These are phyloP conservation scores for Pyricularia sp. DNA, from an alignment of 2,329 filamentous ascomycete genomes.

Conservation along the genomic window DNA sequence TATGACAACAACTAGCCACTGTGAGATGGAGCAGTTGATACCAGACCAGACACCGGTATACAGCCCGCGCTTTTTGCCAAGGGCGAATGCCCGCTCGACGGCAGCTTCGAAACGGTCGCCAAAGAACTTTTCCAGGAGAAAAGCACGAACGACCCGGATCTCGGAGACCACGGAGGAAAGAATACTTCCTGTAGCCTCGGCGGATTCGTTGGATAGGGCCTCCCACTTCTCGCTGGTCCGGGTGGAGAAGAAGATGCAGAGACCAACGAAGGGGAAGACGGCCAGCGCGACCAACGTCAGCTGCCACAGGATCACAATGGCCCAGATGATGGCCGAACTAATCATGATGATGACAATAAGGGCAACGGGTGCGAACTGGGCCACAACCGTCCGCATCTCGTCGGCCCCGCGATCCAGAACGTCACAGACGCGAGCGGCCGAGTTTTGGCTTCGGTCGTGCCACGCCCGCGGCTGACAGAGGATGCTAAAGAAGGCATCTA, in stretches of 20 bases:
- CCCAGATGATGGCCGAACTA: constrained; percentile 58
- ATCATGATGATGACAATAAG: constrained; percentile 57
- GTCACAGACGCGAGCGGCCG: constrained; percentile 49
- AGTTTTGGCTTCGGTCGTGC: constrained; percentile 57
- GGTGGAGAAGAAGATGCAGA: constrained; percentile 55
- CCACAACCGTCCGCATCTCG: constrained; percentile 73
- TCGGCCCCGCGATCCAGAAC: constrained; percentile 72
- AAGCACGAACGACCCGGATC: constrained; percentile 62
- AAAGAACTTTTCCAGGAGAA: constrained; percentile 65
- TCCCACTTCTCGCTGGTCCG: constrained; percentile 61
- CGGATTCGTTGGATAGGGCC: constrained; percentile 47
- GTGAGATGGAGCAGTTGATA: constrained; percentile 58
- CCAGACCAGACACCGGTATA: constrained; percentile 64
- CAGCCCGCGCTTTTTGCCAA: constrained; percentile 53
- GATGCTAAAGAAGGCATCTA: constrained; percentile 53
- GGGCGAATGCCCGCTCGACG: constrained; percentile 35
- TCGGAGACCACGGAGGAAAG: constrained; percentile 66
- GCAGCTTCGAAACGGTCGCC: constrained; percentile 44
- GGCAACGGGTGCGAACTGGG: constrained; percentile 60
- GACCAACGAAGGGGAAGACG: constrained; percentile 56
- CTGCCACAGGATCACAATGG: constrained; percentile 62
- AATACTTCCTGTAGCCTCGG: constrained; percentile 45
- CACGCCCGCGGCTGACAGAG: constrained; percentile 65
- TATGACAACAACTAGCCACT: constrained; percentile 62
- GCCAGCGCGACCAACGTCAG: constrained; percentile 65